These are phyloP conservation scores for Cymbopogon flexuosus DNA, from an alignment of 202 grass and related monocot species.

Conservation along the genomic window DNA sequence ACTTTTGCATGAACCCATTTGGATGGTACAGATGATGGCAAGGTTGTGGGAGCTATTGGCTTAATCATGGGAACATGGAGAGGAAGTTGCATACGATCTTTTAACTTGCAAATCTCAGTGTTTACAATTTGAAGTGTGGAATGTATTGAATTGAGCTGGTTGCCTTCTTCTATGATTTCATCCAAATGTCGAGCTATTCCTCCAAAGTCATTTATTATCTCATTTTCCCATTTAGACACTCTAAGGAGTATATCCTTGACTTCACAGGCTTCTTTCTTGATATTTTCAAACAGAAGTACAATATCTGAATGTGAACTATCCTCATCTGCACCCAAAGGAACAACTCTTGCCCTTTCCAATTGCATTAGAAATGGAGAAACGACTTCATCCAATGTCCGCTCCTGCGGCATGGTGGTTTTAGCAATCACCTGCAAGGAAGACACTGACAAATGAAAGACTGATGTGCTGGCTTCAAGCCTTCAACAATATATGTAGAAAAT, in stretches of 20 bases:
- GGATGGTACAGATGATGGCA: neutral
- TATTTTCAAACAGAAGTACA: slow-evolving; percentile 36
- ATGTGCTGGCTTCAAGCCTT: neutral
- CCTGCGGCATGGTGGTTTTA: slow-evolving; percentile 34
- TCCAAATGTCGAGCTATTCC: slow-evolving; percentile 38
- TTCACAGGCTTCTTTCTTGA: slow-evolving; percentile 24
- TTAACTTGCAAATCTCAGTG: slow-evolving; percentile 35
- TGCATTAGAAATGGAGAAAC: slow-evolving; percentile 43
- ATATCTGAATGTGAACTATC: slow-evolving; percentile 20
- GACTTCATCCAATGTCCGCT: slow-evolving; percentile 37
- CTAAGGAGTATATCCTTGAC: slow-evolving; percentile 29
- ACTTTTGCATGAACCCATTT: slow-evolving; percentile 6
- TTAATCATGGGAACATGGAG: slow-evolving; percentile 32
- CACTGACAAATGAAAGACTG: neutral
- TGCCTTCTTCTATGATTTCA: slow-evolving; percentile 45
- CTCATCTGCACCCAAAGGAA: neutral
- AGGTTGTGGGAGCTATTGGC: neutral
- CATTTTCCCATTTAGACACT: slow-evolving; percentile 35
- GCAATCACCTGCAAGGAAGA: neutral
- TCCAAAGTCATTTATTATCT: slow-evolving; percentile 40
- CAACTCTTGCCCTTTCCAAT: slow-evolving; percentile 16
- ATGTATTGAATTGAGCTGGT: neutral
- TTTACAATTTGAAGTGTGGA: slow-evolving; percentile 34
- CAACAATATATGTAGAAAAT: neutral
- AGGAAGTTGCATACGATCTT: slow-evolving; percentile 35